Percentiles rank a stretch among this genome's conserved stretches.
phyloP scores from a whole-genome alignment of 2,329 filamentous ascomycete genomes.

The Verticillium longisporum region DNA sequence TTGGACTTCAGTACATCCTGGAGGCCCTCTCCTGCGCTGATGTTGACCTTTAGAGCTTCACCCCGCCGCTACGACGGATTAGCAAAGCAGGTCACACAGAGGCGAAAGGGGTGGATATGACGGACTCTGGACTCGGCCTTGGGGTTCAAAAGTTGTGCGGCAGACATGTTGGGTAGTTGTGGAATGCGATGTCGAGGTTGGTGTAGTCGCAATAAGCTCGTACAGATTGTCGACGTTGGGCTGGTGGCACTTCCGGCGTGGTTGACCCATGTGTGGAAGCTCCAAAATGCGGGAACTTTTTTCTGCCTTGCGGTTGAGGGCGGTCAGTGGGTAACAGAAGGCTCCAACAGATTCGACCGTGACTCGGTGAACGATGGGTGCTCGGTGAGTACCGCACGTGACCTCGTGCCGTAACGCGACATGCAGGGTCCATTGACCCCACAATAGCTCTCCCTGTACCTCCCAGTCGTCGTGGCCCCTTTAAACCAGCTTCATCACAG shows the following conservation, averaged over 20 bases:
- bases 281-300: slow-evolving; percentile 5
- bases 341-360: background rate
- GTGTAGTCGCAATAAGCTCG: background rate
- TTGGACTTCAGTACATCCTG: slow-evolving; percentile 96
- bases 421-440: background rate
- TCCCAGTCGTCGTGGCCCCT: background rate
- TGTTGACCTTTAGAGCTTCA: slow-evolving; percentile 95
- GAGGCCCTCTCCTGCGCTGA: slow-evolving; percentile 87
- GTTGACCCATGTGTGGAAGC: slow-evolving; percentile 1
- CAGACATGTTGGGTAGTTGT: slow-evolving; percentile 63
- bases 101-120: slow-evolving; percentile 18
- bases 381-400: background rate
- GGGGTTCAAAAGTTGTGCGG: slow-evolving; percentile 94
- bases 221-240: background rate
- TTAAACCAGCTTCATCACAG: background rate
- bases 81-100: slow-evolving; percentile 29
- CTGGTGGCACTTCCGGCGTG: background rate
- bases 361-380: background rate
- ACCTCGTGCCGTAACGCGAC: background rate
- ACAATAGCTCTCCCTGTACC: background rate
- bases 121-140: slow-evolving; percentile 95
- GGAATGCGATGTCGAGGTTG: background rate
- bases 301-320: slow-evolving; percentile 2
- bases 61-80: slow-evolving; percentile 67
- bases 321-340: slow-evolving; percentile 1